Evolutionary conservation across 2,329 filamentous ascomycete genomes (phyloP), one percentile per base, ranked within the genome.

Genomic region (Nemania serpens): DNA sequence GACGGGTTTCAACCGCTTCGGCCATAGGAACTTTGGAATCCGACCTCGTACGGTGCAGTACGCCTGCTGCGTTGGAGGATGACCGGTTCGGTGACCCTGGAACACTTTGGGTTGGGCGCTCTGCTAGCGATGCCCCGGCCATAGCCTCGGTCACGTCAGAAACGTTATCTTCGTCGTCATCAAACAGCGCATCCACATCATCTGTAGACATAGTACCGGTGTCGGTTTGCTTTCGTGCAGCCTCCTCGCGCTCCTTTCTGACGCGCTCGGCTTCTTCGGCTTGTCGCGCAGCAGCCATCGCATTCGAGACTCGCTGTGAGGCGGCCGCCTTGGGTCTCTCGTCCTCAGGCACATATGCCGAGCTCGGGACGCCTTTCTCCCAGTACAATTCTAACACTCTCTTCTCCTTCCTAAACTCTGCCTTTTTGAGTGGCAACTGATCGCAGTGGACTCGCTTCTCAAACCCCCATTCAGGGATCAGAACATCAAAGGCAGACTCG

Each of bases 361-460:
- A 97, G 65, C 93, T 98, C 29, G 94, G 92, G 7, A 98, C 93
- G 48, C 95, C 95, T 85, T 98, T 99, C 87, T 99, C 95, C 95
- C 95, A 99, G 83, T 97, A 99, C 15, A 99, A 85, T 78, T 99
- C 95, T 48, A 99, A 84, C 33, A 98, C 87, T 58, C 95, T 88
- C 80, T 93, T 91, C 75, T 96, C 93, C 83, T 98, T 98, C 77
- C 96, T 88, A 79, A 95, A 99, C 75, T 99, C 95, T n/a, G 95
- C 95, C 83, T 99, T 99, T 85, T 98, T 94, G 69, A 99, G 81
- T 33, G 95, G 95, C 74, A 99, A 83, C 81, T 99, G 95, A 74
- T 99, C 95, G 75, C 95, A 99, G 79, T 99, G 95, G 54, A 99
- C 95, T 66, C 95, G 91, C 87, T 99, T 99, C 82, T 99, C 95